Percentiles rank a stretch among this genome's conserved stretches.
Evolutionary conservation across 2,329 filamentous ascomycete species (phyloP).

Genomic region (Cordyceps farinosa): DNA sequence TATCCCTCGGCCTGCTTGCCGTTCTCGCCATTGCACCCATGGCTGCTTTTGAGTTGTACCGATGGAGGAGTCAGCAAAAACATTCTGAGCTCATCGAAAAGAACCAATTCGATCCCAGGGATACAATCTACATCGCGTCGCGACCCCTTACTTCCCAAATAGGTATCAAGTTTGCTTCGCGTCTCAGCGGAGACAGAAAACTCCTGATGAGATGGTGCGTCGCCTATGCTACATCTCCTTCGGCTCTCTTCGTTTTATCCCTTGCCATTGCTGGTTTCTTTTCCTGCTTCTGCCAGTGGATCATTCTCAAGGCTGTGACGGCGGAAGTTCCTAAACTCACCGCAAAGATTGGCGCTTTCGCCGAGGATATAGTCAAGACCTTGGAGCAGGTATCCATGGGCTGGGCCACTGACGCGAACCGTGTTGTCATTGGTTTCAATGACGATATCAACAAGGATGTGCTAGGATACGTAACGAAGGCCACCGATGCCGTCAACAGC

Average conservation of each 20-base stretch:
- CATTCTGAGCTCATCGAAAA: slow-evolving; percentile 63
- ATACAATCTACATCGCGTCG: slow-evolving; percentile 83
- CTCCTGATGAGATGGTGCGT: slow-evolving; percentile 77
- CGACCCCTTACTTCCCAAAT: slow-evolving; percentile 70
- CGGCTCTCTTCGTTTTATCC: slow-evolving; percentile 81
- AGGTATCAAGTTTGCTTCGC: slow-evolving; percentile 67
- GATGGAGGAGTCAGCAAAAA: slow-evolving; percentile 70
- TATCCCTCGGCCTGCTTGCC: slow-evolving; percentile 68
- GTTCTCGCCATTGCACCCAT: slow-evolving; percentile 72
- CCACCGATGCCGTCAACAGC: slow-evolving; percentile 76
- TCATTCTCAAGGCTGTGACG: slow-evolving; percentile 70
- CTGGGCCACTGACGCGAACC: slow-evolving; percentile 76
- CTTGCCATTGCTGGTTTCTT: slow-evolving; percentile 79
- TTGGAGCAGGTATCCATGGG: slow-evolving; percentile 68
- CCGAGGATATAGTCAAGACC: slow-evolving; percentile 69
- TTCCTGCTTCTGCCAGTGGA: slow-evolving; percentile 75
- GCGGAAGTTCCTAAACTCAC: slow-evolving; percentile 73
- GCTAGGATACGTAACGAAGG: slow-evolving; percentile 81
- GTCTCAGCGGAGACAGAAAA: slow-evolving; percentile 63
- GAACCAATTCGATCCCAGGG: slow-evolving; percentile 73
- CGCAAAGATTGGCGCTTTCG: slow-evolving; percentile 72
- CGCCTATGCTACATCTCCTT: slow-evolving; percentile 80
- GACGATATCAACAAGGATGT: slow-evolving; percentile 77
- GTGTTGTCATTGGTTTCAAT: slow-evolving; percentile 67
- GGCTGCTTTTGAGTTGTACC: slow-evolving; percentile 73